Conservation (phyloP, 768 basidiomycete genomes). For the Lactarius quietus region DNA sequence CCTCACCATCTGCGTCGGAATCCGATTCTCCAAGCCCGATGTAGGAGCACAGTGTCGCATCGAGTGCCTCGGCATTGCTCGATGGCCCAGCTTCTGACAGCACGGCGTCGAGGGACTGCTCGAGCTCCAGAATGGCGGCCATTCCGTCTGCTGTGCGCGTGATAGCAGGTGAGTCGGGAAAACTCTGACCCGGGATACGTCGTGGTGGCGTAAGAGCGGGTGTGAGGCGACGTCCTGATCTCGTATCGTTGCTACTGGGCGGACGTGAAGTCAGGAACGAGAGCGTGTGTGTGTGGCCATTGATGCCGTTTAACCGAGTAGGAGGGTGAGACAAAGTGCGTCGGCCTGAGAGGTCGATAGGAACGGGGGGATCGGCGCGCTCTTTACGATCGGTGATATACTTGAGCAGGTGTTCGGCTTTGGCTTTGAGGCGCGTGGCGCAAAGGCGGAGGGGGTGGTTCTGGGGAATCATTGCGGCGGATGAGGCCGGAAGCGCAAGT, state of each 20-base stretch:
- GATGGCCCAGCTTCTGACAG: conserved; percentile 21
- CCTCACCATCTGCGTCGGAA: conserved; percentile 29
- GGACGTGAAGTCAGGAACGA: conserved; percentile 39
- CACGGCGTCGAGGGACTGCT: conserved; percentile 43
- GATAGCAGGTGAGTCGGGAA: conserved; percentile 66
- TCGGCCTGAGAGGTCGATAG: conserved; percentile 37
- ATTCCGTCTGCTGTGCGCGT: conserved; percentile 72
- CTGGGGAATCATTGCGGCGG: conserved; percentile 38
- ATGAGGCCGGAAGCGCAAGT: background rate
- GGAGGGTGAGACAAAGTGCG: conserved; percentile 35
- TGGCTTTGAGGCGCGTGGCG: conserved; percentile 74
- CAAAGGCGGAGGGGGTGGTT: conserved; percentile 84
- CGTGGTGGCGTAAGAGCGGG: conserved; percentile 29
- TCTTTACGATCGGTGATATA: conserved; percentile 90
- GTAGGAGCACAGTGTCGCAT: conserved; percentile 14
- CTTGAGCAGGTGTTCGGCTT: conserved; percentile 81
- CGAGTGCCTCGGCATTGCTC: conserved; percentile 7
- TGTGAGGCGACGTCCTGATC: conserved; percentile 14
- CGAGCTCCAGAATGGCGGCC: conserved; percentile 59
- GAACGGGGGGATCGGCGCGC: conserved; percentile 66
- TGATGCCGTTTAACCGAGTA: conserved; percentile 36
- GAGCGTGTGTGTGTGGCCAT: conserved; percentile 42
- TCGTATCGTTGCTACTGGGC: conserved; percentile 26
- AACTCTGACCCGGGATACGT: conserved; percentile 43
- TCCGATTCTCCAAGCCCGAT: conserved; percentile 20